phyloP scores from a whole-genome alignment of 106 monocot genomes.

The Allium sativum region DNA sequence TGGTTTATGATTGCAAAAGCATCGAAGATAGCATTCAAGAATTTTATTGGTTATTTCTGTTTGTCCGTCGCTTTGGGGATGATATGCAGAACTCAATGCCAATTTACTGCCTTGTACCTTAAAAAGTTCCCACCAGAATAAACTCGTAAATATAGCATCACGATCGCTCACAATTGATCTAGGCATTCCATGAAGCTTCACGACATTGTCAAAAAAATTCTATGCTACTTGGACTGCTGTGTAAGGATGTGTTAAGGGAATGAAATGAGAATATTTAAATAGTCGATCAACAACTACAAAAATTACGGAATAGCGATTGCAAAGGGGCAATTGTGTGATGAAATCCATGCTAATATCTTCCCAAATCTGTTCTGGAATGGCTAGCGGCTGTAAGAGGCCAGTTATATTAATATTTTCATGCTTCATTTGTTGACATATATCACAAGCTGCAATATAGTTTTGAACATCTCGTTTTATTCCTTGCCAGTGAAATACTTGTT shows the following conservation, averaged over 20 bases:
- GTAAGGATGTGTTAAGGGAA: background rate
- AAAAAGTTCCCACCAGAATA: background rate
- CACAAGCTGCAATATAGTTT: background rate
- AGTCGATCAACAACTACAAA: background rate
- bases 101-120: background rate
- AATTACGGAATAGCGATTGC: background rate
- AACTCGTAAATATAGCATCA: background rate
- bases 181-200: background rate
- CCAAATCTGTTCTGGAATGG: background rate
- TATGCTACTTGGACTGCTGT: background rate
- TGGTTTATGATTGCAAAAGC: background rate
- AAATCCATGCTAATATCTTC: background rate
- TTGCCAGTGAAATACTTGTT: background rate
- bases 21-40: background rate
- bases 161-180: background rate
- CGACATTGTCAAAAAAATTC: background rate
- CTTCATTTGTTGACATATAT: background rate
- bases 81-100: background rate
- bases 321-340: background rate
- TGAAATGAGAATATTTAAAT: background rate
- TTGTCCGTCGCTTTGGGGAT: background rate
- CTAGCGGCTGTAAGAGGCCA: background rate
- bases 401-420: background rate
- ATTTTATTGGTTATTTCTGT: background rate
- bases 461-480: background rate